Evolutionary conservation across 169 alveolate genomes (phyloP), one percentile per base, ranked within the genome.

Genomic region (Sarcocystis neurona): DNA sequence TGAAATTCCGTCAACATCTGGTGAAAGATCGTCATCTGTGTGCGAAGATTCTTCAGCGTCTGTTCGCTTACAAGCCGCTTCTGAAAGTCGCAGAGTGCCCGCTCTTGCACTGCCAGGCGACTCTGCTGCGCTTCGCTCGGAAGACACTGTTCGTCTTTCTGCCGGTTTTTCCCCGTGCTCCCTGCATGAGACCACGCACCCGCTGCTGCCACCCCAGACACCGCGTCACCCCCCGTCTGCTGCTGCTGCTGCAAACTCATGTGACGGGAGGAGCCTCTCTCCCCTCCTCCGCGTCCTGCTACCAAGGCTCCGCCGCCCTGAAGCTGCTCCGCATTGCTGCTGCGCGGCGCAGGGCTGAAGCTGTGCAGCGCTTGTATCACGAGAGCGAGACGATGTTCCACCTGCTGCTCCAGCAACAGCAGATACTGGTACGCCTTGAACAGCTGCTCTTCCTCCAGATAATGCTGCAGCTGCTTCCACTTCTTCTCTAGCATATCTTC

Each of bases 381-480:
- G 39, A 30, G 41, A 70, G 56, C 68, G 48, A 37, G 60, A 39
- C 53, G 56, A 2, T 6, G 77, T 27, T 56, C 88, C 48, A 34
- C 41, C 44, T 80, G 88, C 0, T 80, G 87, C 78, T 80, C 56
- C 30, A 72, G 56, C 2, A 39, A 10, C 47, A 72, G 53, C 80
- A 72, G 32, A 32, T 72, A 72, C 53, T 30, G 32, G 80, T 27
- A 72, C 32, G 80, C 80, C 80, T 79, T 79, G 47, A 79, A 79
- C 48, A 79, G 41, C 70, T 43, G 56, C 34, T 79, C 87, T 48
- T 79, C 87, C 47, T 79, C 87, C n/a, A 79, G 27, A 46, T 79
- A 79, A 23, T 18, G n/a, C 87, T 30, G 27, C 72, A 79, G 47
- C 48, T 79, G 8, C 48, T 48, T 79, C 87, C 66, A 46, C 72